A percentile compares a stretch with the other conserved stretches of the same genome.
Evolutionary conservation across 2,329 filamentous ascomycete genomes (phyloP).

Genomic region (Trichoderma sp.): DNA sequence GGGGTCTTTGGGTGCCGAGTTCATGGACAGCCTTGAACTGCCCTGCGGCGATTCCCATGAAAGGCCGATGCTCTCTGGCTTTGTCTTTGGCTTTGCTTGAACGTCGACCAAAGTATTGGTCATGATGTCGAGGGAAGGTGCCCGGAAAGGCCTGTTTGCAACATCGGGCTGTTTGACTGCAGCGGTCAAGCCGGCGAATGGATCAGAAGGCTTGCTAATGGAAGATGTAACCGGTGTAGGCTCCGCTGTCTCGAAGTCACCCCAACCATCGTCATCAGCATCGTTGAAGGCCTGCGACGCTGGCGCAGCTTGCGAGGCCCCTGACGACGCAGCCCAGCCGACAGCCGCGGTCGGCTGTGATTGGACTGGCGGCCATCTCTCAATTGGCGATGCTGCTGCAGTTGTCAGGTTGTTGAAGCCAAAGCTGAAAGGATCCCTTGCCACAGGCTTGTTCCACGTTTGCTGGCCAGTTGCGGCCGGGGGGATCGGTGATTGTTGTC

Average conservation of each 20-base stretch:
- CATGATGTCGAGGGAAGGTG: constrained; percentile 57
- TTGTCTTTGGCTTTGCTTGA: constrained; percentile 26
- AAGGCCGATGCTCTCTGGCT: background rate
- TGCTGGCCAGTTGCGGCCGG: constrained; percentile 10
- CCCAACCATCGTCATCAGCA: constrained; percentile 61
- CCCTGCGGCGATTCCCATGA: constrained; percentile 22
- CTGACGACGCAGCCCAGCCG: constrained; percentile 30
- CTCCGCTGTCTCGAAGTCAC: constrained; percentile 65
- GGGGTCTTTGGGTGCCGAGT: constrained; percentile 42
- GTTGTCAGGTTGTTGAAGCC: constrained; percentile 30
- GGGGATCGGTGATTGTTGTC: background rate
- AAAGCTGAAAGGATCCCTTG: constrained; percentile 38
- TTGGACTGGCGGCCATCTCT: constrained; percentile 41
- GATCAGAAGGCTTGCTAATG: constrained; percentile 8
- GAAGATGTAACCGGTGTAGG: constrained; percentile 31
- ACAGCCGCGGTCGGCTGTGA: constrained; percentile 32
- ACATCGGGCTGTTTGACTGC: constrained; percentile 23
- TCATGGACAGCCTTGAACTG: constrained; percentile 34
- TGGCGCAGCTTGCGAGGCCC: constrained; percentile 25
- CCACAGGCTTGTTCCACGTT: constrained; percentile 25
- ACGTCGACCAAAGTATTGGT: constrained; percentile 55
- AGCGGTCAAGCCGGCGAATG: constrained; percentile 1
- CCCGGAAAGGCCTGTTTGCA: constrained; percentile 43
- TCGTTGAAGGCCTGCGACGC: constrained; percentile 23
- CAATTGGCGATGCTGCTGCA: constrained; percentile 31